Evolutionary conservation across 495 filamentous ascomycete species (phyloP).

Genomic region (Xylaria castorea): DNA sequence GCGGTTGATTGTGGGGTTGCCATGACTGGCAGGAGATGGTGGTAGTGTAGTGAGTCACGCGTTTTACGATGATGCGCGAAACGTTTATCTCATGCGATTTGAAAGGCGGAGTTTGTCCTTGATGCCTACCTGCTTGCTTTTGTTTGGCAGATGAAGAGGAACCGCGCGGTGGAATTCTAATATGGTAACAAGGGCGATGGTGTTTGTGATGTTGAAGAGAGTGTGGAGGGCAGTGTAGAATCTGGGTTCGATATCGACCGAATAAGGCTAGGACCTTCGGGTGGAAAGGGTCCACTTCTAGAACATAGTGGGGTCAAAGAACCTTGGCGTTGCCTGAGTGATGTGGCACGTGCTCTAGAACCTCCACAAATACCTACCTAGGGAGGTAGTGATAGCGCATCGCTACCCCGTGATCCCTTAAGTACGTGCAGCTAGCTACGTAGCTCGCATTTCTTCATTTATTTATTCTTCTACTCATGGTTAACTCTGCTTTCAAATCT

Average conservation of each 20-base stretch:
- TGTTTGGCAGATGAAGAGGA: background rate
- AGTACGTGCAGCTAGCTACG: constrained; percentile 16
- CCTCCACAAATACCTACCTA: background rate
- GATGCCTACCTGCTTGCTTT: background rate
- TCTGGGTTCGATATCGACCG: background rate
- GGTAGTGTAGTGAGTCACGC: constrained; percentile 5
- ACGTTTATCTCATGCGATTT: background rate
- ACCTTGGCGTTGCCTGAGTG: background rate
- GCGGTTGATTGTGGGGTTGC: constrained; percentile 67
- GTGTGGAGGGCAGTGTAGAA: background rate
- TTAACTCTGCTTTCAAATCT: background rate
- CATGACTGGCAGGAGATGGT: constrained; percentile 44
- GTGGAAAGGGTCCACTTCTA: background rate
- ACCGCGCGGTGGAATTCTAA: background rate
- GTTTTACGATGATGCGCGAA: constrained; percentile 18
- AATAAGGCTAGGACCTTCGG: background rate
- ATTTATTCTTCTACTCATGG: background rate
- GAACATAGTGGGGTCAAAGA: background rate
- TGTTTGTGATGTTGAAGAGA: constrained; percentile 1
- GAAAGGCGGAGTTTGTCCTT: background rate
- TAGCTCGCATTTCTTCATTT: constrained; percentile 22
- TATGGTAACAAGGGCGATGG: background rate
- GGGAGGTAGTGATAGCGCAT: background rate
- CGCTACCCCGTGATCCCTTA: constrained; percentile 20
- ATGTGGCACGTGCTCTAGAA: constrained; percentile 12